Evolutionary conservation across 495 filamentous ascomycete species (phyloP), one percentile per base, ranked within the genome.

Genomic region (Aspergillus sclerotioniger): DNA sequence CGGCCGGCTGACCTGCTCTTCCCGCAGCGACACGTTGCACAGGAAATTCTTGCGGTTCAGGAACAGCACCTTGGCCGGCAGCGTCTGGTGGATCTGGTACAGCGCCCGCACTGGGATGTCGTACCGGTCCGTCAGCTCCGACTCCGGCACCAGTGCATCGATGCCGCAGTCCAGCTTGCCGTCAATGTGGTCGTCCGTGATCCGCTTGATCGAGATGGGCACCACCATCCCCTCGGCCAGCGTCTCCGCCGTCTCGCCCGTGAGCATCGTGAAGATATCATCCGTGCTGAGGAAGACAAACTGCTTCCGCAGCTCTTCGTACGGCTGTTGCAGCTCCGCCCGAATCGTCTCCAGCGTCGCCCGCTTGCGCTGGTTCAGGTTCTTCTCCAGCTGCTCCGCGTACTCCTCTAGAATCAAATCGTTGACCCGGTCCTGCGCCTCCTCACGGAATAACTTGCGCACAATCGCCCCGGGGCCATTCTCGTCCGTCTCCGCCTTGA

Each of bases 331-430:
- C 37, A 98, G 76, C 73, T 98, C 94, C 5, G 90, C 94, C 53
- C 94, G 88, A 63, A 98, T 98, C 1, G 91, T 96, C 70, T 98
- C 95, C 8, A 98, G 81, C 9, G 95, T 98, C 0, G 94, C 94
- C 37, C 95, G 90, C 74, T 98, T 98, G 53, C 90, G 86, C 72
- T 96, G 91, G 60, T 91, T 88, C 62, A 96, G 90, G 61, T 96
- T 94, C 59, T 82, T 87, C 73, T 97, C 93, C 51, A 98, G 75
- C 73, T 98, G 92, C 70, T 96, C 91, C 1, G 94, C 95, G 66
- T 98, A 98, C 70, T 97, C 90, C 68, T 98, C 94, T 5, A 98
- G 78, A 60, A 97, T 91, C 52, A 98, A 78, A 66, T 98, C 95
- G 64, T 98, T 96, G 62, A 98, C 91, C 67, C 91, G 92, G 58